Percentiles rank a stretch among this genome's conserved stretches.
Evolutionary conservation across 805 yeast genomes (phyloP).

Genomic region (Saturnispora serradocipensis): DNA sequence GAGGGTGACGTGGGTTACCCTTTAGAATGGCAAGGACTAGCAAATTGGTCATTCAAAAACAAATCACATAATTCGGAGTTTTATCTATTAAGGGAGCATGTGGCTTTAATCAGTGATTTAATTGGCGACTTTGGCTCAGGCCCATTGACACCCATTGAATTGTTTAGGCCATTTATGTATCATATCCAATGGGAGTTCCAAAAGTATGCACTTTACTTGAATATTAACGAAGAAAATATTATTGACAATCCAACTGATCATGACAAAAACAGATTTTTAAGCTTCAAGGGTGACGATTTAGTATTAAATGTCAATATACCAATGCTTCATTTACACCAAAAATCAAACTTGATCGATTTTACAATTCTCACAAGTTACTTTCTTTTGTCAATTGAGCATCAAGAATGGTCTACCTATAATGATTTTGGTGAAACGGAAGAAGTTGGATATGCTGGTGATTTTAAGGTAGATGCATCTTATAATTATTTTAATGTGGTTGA

Average conservation of each 20-base stretch:
- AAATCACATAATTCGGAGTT: constrained; percentile 43
- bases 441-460: constrained; percentile 60
- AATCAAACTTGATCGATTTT: constrained; percentile 44
- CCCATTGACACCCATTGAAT: constrained; percentile 59
- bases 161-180: constrained; percentile 66
- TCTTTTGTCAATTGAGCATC: constrained; percentile 59
- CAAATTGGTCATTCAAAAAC: constrained; percentile 56
- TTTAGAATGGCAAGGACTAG: constrained; percentile 71
- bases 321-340: constrained; percentile 40
- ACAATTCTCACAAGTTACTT: constrained; percentile 47
- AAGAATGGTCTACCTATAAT: constrained; percentile 85
- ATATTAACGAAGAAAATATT: constrained; percentile 81
- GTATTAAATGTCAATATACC: constrained; percentile 47
- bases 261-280: constrained; percentile 66
- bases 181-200: constrained; percentile 48
- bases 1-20: constrained; percentile 61
- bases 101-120: constrained; percentile 61
- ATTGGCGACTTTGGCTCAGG: constrained; percentile 71
- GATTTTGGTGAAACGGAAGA: constrained; percentile 55
- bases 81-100: constrained; percentile 75
- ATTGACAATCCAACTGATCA: constrained; percentile 83
- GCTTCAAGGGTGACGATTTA: constrained; percentile 58
- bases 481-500: constrained; percentile 51
- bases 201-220: constrained; percentile 54
- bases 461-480: constrained; percentile 56